Evolutionary conservation across 345 rosid genomes (phyloP), one percentile per base, ranked within the genome.

Genomic region (Hevea brasiliensis): DNA sequence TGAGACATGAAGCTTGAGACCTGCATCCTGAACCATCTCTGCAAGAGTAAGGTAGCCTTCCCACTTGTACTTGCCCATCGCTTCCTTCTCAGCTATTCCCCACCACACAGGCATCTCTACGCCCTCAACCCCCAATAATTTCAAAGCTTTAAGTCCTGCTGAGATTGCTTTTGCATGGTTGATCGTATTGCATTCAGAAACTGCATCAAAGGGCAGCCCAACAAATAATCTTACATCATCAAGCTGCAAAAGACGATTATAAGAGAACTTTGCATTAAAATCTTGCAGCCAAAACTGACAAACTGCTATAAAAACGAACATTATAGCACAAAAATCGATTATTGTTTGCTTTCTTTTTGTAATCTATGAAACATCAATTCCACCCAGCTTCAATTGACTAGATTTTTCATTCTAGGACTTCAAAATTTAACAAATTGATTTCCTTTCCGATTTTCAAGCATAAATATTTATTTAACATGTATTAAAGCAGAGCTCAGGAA

Each of bases 41-140:
- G 89, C 96, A 15, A 95, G 82, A 0, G 88, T 74, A 23, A 95
- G 90, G 83, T 92, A 89, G 44, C 91, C 91, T 1, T 96, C 89
- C 98, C 97, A 94, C 2, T 92, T 77, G n/a, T 90, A 92, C 74
- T 81, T 84, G 1, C 94, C 98, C 78, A 81, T 80, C 47, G 84
- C 85, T 81, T 87, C 96, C 81, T 88, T 94, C 86, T 94, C 98
- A n/a, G 72, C 98, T 1, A 92, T 79, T 35, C 98, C 98, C 98
- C 98, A 94, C 87, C 95, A 94, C 20, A 92, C 78, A 0, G 97
- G 97, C 71, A 94, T 81, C 87, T 94, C 98, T 68, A 94, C 88
- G n/a, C 98, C 98, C 67, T 92, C 87, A 2, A 94, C 89, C 45
- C 97, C 98, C 50, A 94, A 80, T 29, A 94, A 83, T 78, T 90